Conservation (phyloP, 805 yeast genomes). For the Saitoella complicata region DNA sequence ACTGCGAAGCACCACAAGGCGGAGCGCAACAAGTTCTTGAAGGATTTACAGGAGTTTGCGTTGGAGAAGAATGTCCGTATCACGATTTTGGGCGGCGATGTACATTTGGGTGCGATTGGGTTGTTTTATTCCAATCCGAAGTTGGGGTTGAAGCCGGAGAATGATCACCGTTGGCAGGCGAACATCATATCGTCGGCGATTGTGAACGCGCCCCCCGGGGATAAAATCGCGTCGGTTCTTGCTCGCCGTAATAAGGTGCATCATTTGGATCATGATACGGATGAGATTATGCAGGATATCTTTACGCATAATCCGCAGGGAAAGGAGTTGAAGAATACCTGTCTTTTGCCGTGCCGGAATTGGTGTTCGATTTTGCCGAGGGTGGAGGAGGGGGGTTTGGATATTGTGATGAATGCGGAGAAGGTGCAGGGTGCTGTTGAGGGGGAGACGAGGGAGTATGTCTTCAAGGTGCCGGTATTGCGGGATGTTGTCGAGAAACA, state of each 20-base stretch:
- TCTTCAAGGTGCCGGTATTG: background rate
- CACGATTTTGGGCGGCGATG: conserved; percentile 84
- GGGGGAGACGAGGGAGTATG: background rate
- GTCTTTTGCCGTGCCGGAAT: background rate
- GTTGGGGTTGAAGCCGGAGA: conserved; percentile 40
- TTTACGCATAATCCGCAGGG: background rate
- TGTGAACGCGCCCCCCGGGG: conserved; percentile 84
- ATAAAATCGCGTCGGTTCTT: conserved; percentile 33
- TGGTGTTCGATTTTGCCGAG: background rate
- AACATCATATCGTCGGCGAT: conserved; percentile 82
- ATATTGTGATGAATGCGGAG: background rate
- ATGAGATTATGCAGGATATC: background rate
- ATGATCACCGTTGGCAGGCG: conserved; percentile 61
- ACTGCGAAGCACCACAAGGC: conserved; percentile 72
- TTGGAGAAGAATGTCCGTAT: conserved; percentile 48
- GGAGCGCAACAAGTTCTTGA: conserved; percentile 62
- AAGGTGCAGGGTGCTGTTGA: background rate
- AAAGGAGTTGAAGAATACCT: background rate
- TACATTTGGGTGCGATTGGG: conserved; percentile 76
- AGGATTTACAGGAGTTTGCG: conserved; percentile 48
- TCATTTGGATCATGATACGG: background rate
- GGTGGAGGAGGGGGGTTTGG: background rate
- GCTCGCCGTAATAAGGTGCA: background rate
- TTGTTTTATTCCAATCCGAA: conserved; percentile 43
- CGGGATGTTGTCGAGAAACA: too few relatives aligned